These are phyloP conservation scores for Phytophthora quininea DNA, from an alignment of 352 stramenopile genomes.

Conservation along the genomic window DNA sequence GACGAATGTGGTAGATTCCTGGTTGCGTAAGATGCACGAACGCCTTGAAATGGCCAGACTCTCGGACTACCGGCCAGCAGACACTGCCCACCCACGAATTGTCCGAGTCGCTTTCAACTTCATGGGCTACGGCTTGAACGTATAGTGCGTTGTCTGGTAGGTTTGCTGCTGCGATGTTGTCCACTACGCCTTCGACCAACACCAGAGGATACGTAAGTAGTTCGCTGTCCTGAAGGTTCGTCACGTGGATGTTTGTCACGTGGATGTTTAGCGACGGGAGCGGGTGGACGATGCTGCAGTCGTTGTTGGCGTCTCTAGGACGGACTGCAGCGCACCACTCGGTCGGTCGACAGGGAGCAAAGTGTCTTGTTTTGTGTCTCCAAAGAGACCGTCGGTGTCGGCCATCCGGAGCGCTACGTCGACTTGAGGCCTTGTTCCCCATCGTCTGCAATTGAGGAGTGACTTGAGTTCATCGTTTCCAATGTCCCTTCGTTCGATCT, in stretches of 20 bases:
- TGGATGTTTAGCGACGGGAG: slow-evolving; percentile 3
- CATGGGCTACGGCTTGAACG: slow-evolving; percentile 11
- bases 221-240: slow-evolving; percentile 12
- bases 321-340: not conserved
- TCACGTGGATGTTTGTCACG: slow-evolving; percentile 16
- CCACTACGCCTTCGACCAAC: slow-evolving; percentile 10
- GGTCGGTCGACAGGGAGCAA: not conserved
- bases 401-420: not conserved
- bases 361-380: not conserved
- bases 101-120: not conserved
- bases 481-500: not conserved
- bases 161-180: slow-evolving; percentile 6
- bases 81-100: slow-evolving; percentile 20
- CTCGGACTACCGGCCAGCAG: slow-evolving; percentile 18
- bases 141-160: slow-evolving; percentile 12
- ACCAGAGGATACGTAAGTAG: slow-evolving; percentile 13
- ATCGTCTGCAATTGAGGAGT: slow-evolving; percentile 3
- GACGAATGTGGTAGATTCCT: slow-evolving; percentile 6
- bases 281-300: not conserved
- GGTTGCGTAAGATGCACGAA: slow-evolving; percentile 15
- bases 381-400: slow-evolving; percentile 2
- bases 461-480: not conserved
- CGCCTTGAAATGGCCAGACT: slow-evolving; percentile 25
- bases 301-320: not conserved
- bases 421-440: slow-evolving; percentile 7